Conservation (phyloP, 2,329 filamentous ascomycete species). For the Xylaria sp. region DNA sequence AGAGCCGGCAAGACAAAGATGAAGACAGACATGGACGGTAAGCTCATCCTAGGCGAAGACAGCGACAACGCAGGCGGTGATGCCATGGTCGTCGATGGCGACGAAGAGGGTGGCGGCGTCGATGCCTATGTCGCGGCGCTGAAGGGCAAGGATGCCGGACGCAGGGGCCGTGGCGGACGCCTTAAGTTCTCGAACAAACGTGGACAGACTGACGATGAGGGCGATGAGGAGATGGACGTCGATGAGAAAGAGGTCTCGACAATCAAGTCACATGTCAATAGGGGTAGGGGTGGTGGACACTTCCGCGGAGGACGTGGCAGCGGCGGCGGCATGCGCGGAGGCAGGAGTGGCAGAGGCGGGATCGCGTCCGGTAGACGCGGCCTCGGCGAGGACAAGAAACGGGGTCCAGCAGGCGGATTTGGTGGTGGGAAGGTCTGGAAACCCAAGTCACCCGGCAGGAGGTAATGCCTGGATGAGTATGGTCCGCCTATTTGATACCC, state of each 20-base stretch:
- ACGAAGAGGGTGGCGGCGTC: conserved; percentile 66
- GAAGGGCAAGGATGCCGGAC: conserved; percentile 73
- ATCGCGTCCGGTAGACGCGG: conserved; percentile 61
- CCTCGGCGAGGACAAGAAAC: conserved; percentile 62
- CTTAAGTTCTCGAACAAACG: conserved; percentile 77
- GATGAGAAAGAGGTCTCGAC: conserved; percentile 61
- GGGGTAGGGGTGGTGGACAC: conserved; percentile 45
- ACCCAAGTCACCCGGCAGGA: conserved; percentile 50
- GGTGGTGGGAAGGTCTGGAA: conserved; percentile 56
- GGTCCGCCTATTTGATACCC: conserved; percentile 38
- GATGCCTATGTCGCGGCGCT: conserved; percentile 77
- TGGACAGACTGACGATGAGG: conserved; percentile 60
- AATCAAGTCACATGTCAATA: conserved; percentile 63
- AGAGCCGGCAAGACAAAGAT: conserved; percentile 68
- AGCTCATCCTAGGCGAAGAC: conserved; percentile 77
- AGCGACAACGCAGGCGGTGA: conserved; percentile 59
- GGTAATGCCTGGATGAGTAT: conserved; percentile 37
- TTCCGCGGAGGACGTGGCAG: conserved; percentile 43
- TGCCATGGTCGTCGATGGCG: conserved; percentile 71
- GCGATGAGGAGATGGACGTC: conserved; percentile 65
- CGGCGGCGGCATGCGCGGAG: conserved; percentile 43
- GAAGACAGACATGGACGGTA: conserved; percentile 80
- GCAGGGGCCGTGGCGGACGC: conserved; percentile 73
- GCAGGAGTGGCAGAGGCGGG: conserved; percentile 53
- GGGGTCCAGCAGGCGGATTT: conserved; percentile 52